Percentiles rank a stretch among this genome's conserved stretches.
phyloP scores from a whole-genome alignment of 345 rosid genomes.

The Firmiana major region DNA sequence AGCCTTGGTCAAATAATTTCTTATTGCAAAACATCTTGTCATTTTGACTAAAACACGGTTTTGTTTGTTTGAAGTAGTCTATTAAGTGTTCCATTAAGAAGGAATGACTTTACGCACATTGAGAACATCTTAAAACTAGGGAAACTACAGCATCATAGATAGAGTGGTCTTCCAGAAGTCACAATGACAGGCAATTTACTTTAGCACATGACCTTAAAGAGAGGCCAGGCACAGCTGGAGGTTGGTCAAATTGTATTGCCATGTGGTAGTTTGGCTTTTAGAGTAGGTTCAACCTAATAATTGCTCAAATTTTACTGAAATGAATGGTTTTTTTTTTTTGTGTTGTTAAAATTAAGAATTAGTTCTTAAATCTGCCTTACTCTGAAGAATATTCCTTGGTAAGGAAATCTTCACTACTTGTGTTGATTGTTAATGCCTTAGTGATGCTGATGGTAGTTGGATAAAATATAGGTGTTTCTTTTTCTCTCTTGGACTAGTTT shows the following conservation, averaged over 20 bases:
- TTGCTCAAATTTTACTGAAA: not conserved
- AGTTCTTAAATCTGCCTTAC: not conserved
- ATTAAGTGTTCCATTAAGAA: not conserved
- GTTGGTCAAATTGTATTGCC: not conserved
- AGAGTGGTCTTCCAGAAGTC: not conserved
- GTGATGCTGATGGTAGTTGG: not conserved
- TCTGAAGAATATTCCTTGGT: not conserved
- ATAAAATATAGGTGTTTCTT: not conserved
- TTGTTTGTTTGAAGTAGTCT: not conserved
- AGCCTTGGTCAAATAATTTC: not conserved
- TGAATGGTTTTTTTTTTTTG: not conserved
- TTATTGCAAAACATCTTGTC: not conserved
- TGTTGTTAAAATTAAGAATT: not conserved
- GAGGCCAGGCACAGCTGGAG: not conserved
- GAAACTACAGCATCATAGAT: not conserved
- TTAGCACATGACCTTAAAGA: not conserved
- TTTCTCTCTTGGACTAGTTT: not conserved
- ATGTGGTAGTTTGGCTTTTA: not conserved
- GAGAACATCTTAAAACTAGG: not conserved
- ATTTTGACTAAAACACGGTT: no score
- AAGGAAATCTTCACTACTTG: not conserved
- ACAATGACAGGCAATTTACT: not conserved
- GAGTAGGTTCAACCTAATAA: not conserved
- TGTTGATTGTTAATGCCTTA: not conserved
- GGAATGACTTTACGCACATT: not conserved